phyloP scores from a whole-genome alignment of 192 early-diverging fungal species.

The Coemansia nantahalensis region DNA sequence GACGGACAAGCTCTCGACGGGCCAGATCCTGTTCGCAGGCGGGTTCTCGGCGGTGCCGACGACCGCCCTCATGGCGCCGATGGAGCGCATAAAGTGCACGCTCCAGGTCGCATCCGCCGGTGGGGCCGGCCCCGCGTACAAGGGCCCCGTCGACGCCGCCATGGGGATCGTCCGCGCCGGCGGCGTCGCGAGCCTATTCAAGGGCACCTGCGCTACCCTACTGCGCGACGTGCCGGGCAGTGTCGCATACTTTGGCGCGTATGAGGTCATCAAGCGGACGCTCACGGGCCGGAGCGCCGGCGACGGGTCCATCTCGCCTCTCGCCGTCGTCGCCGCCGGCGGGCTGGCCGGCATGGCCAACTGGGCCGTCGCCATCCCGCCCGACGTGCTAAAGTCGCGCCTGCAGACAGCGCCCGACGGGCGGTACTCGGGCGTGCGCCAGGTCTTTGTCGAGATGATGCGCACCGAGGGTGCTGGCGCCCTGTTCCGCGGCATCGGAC shows the following conservation, averaged over 20 bases:
- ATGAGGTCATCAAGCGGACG: conserved; percentile 78
- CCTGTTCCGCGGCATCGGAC: conserved; percentile 81
- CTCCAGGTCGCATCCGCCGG: conserved; percentile 68
- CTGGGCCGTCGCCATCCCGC: conserved; percentile 78
- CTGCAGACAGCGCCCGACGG: conserved; percentile 65
- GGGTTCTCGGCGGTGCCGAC: conserved; percentile 95
- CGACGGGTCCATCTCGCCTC: conserved; percentile 72
- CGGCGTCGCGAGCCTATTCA: conserved; percentile 83
- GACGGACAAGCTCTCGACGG: conserved; percentile 56
- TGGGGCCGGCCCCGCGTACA: conserved; percentile 62
- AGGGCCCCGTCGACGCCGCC: conserved; percentile 88
- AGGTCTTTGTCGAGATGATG: conserved; percentile 57
- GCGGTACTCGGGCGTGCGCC: conserved; percentile 49
- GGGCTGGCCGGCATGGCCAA: conserved; percentile 98
- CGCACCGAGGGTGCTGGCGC: conserved; percentile 58
- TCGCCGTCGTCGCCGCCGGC: conserved; percentile 89
- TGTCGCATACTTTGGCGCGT: conserved; percentile 94
- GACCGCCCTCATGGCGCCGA: conserved; percentile 90
- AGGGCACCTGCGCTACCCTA: conserved; percentile 92
- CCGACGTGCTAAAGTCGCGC: conserved; percentile 84
- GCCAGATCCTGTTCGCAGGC: conserved; percentile 86
- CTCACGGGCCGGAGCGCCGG: conserved; percentile 65
- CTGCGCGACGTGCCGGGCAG: conserved; percentile 91
- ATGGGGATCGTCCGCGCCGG: conserved; percentile 81
- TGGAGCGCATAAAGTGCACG: conserved; percentile 94